phyloP scores from a whole-genome alignment of 768 basidiomycete species.

The Pleurotus pulmonarius region DNA sequence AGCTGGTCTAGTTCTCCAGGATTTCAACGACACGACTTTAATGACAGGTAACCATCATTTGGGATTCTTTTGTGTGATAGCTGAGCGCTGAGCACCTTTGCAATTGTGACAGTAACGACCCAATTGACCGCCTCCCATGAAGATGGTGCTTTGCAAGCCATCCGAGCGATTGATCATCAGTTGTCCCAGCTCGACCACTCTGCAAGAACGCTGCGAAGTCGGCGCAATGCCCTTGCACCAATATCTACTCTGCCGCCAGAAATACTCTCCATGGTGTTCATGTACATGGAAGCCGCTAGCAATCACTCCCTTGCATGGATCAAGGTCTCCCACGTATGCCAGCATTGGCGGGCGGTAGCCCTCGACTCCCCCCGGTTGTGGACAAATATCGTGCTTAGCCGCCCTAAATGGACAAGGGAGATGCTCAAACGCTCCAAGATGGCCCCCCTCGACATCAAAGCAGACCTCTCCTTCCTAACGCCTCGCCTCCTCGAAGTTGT shows the following conservation, averaged over 20 bases:
- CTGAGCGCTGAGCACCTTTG: not conserved
- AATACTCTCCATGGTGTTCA: conserved; percentile 35
- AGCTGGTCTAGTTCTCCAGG: conserved; percentile 10
- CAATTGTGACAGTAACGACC: not conserved
- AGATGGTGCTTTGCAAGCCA: conserved; percentile 11
- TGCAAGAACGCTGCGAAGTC: conserved; percentile 29
- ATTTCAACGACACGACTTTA: conserved; percentile 5
- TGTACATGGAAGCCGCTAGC: conserved; percentile 4
- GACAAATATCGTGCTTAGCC: conserved; percentile 29
- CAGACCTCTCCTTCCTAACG: conserved; percentile 19
- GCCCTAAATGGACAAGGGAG: conserved; percentile 33
- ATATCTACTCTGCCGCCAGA: conserved; percentile 40
- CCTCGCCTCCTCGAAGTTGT: conserved; percentile 24
- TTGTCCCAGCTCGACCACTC: conserved; percentile 27
- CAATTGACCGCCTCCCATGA: not conserved
- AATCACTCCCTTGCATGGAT: conserved; percentile 27
- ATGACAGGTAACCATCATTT: conserved; percentile 3
- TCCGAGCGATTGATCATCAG: conserved; percentile 32
- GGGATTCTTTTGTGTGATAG: not conserved
- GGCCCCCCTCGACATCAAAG: conserved; percentile 28
- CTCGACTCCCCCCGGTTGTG: conserved; percentile 37
- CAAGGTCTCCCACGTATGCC: conserved; percentile 33
- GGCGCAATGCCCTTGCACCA: conserved; percentile 32
- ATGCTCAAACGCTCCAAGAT: conserved; percentile 43
- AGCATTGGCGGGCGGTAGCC: conserved; percentile 41